Evolutionary conservation across 2,329 filamentous ascomycete species (phyloP), one percentile per base, ranked within the genome.

Genomic region (Colletotrichum incanum): DNA sequence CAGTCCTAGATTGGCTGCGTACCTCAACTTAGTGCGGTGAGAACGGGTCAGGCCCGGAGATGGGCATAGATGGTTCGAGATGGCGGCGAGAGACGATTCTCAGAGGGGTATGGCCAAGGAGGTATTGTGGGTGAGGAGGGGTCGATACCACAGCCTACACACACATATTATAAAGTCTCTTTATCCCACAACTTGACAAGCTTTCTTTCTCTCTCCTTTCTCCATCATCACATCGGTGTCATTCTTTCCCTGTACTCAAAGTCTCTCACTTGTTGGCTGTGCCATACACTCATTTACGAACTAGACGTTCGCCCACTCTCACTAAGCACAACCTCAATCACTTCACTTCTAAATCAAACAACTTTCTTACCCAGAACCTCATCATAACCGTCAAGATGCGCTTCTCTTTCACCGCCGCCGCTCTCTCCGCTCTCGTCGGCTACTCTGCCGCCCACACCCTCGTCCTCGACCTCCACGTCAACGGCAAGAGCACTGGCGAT

Each of bases 381-480:
- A 47, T 39, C 58, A 55, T 26, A 49, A 56, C 39, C 41, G 56
- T 73, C 78, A 82, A 77, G 50, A 84, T 84, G 82, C 81, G 77
- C 76, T 80, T 80, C 77, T 73, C 77, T 56, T 49, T 64, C 70
- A 72, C 70, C 43, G 65, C 70, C 26, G 71, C 79, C 61, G 74
- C 78, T 63, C 61, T 73, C 39, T 77, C 80, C 70, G 77, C 77
- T 73, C 75, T 84, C 74, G 80, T 82, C 76, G 79, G 74, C 78
- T 77, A 76, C 73, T 82, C 80, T 73, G 79, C 83, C 45, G 85
- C 82, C 73, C 87, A 89, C 79, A 80, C 86, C 67, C 81, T 79
- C 49, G 84, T 86, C 75, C 85, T 84, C 76, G 76, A 84, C 60
- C 82, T 86, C 70, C 87, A 82, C 82, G 83, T 87, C 72, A 84